Conservation (phyloP, 2,329 filamentous ascomycete genomes). For the Coniochaeta ligniaria region DNA sequence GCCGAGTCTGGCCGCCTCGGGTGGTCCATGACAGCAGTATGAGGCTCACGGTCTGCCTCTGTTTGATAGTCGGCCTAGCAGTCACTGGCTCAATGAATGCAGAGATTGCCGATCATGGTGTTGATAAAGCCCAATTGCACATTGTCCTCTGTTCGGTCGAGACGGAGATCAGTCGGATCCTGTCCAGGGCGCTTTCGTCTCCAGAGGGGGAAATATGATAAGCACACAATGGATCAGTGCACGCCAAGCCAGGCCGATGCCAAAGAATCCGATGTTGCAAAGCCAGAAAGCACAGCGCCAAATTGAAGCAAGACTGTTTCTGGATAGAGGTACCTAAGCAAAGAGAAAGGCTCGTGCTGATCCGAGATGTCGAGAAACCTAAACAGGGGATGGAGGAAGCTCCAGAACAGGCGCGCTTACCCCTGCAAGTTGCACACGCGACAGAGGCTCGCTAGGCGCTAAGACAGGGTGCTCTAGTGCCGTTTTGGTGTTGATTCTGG, state of each 20-base stretch:
- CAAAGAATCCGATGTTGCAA: neutral
- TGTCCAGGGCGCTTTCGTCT: neutral
- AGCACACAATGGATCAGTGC: neutral
- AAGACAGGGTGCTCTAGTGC: too few species aligned
- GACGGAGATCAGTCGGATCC: neutral
- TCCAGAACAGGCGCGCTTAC: neutral
- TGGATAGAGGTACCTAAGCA: neutral
- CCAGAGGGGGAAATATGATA: neutral
- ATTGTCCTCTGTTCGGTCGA: neutral
- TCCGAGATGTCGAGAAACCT: neutral
- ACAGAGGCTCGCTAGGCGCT: neutral
- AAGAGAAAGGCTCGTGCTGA: neutral
- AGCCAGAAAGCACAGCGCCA: too few species aligned
- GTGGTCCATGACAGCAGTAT: conserved; percentile 12
- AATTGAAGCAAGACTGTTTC: neutral
- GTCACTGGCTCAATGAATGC: neutral
- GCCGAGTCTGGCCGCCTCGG: conserved; percentile 12
- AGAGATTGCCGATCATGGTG: neutral
- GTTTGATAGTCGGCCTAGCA: neutral
- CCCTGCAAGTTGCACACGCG: neutral
- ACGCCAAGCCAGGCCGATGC: neutral
- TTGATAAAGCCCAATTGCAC: neutral
- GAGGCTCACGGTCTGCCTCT: neutral
- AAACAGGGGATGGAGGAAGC: neutral
- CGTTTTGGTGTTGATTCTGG: too few species aligned